Evolutionary conservation across 495 filamentous ascomycete species (phyloP).

Genomic region (Annulohypoxylon nitens): DNA sequence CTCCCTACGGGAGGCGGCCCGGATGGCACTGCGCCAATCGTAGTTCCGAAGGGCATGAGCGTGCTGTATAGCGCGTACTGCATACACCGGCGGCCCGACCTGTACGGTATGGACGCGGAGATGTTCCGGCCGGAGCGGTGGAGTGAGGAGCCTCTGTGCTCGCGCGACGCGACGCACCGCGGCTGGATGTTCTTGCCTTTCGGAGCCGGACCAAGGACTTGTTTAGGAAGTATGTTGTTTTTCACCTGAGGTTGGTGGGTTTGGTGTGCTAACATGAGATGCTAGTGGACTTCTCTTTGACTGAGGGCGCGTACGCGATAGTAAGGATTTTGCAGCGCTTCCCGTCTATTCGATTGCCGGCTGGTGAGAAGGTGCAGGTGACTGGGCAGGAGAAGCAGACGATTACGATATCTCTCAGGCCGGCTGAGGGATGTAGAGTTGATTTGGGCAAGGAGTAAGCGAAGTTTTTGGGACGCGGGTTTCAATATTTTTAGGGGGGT

Average conservation of each 20-base stretch:
- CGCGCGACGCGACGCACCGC: slow-evolving; percentile 26
- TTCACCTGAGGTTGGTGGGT: neutral
- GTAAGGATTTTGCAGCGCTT: slow-evolving; percentile 54
- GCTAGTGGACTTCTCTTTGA: slow-evolving; percentile 45
- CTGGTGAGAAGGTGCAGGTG: slow-evolving; percentile 31
- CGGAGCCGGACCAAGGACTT: slow-evolving; percentile 30
- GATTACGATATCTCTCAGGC: slow-evolving; percentile 36
- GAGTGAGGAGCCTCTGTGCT: slow-evolving; percentile 58
- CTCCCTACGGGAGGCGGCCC: slow-evolving; percentile 63
- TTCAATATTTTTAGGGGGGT: neutral
- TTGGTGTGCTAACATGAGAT: slow-evolving; percentile 4
- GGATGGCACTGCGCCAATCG: slow-evolving; percentile 65
- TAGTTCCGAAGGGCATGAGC: slow-evolving; percentile 58
- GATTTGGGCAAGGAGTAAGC: slow-evolving; percentile 28
- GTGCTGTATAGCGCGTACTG: slow-evolving; percentile 61
- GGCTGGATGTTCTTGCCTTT: slow-evolving; percentile 40
- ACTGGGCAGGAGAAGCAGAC: slow-evolving; percentile 38
- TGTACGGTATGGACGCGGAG: slow-evolving; percentile 66
- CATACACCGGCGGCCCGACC: slow-evolving; percentile 69
- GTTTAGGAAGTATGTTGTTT: slow-evolving; percentile 25
- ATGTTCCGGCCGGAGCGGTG: slow-evolving; percentile 70
- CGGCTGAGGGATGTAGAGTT: slow-evolving; percentile 37
- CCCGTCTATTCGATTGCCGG: slow-evolving; percentile 31
- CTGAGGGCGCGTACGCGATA: slow-evolving; percentile 51
- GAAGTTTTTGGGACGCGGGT: neutral